A percentile compares a stretch with the other conserved stretches of the same genome.
Conservation (phyloP, 2,329 filamentous ascomycete genomes). For the Hypoxylon rubiginosum region DNA sequence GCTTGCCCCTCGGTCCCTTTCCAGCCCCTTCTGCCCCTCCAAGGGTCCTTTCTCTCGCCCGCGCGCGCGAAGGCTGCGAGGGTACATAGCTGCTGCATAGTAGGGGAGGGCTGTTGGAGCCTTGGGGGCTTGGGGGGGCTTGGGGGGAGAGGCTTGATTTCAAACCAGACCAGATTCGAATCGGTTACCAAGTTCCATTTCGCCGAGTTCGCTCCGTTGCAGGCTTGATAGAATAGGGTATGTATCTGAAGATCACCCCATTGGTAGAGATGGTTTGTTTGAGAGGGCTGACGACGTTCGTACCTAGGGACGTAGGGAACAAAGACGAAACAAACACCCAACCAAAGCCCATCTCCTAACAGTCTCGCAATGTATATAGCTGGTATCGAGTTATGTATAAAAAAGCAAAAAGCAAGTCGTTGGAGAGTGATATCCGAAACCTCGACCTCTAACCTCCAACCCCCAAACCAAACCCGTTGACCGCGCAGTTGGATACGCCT, state of each 20-base stretch:
- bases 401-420: neutral
- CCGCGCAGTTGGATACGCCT: neutral
- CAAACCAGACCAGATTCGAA: constrained; percentile 40
- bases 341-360: neutral
- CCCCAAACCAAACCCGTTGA: too few relatives aligned
- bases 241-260: constrained; percentile 32
- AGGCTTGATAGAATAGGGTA: constrained; percentile 27
- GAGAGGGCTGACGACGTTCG: constrained; percentile 6
- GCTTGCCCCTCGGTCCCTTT: constrained; percentile 36
- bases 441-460: neutral
- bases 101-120: constrained; percentile 19
- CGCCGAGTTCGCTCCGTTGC: constrained; percentile 43
- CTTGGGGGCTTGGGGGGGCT: constrained; percentile 9
- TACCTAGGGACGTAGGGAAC: neutral
- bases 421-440: constrained; percentile 25
- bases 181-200: constrained; percentile 41
- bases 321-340: constrained; percentile 9
- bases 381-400: neutral
- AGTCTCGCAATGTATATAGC: constrained; percentile 11
- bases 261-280: constrained; percentile 3
- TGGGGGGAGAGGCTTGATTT: constrained; percentile 31
- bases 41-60: constrained; percentile 32
- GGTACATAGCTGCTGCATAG: neutral
- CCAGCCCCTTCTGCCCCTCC: constrained; percentile 41
- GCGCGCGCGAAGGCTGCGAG: constrained; percentile 13